phyloP scores from a whole-genome alignment of 371 early-diverging fungal species.

The Nematocida displodere region DNA sequence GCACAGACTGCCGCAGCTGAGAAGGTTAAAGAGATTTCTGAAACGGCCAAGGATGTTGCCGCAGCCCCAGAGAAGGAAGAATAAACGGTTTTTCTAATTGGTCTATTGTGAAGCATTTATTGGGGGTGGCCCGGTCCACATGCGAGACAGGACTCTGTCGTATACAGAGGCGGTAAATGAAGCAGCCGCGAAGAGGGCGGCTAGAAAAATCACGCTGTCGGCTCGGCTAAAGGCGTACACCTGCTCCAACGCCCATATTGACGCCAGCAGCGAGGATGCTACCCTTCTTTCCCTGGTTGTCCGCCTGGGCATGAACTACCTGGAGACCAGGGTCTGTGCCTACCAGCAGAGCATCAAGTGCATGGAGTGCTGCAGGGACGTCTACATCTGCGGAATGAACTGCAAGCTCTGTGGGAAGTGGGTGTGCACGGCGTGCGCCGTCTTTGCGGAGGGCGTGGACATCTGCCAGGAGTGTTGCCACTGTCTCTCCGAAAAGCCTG shows the following conservation, averaged over 20 bases:
- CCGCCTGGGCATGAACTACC: neutral
- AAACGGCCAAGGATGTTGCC: neutral
- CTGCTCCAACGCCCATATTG: neutral
- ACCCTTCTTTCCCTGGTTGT: neutral
- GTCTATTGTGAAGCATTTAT: neutral
- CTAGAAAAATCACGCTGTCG: neutral
- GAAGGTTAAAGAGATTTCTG: slow-evolving; percentile 12
- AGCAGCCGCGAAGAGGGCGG: neutral
- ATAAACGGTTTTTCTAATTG: slow-evolving; percentile 30
- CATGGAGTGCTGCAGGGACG: slow-evolving; percentile 9
- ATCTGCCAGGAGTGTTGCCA: neutral
- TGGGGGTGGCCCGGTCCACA: neutral
- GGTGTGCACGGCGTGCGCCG: slow-evolving; percentile 11
- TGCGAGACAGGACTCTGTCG: slow-evolving; percentile 19
- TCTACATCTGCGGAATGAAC: slow-evolving; percentile 38
- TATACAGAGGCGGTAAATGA: slow-evolving; percentile 3
- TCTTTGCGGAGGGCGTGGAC: neutral
- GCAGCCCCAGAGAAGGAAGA: slow-evolving; percentile 31
- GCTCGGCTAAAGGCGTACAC: slow-evolving; percentile 2
- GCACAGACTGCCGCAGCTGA: slow-evolving; percentile 48
- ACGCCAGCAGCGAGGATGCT: neutral
- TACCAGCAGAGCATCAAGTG: slow-evolving; percentile 4
- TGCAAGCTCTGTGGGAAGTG: slow-evolving; percentile 36
- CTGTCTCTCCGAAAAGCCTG: neutral
- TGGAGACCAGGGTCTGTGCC: slow-evolving; percentile 2